Evolutionary conservation across 257 asterid genomes (phyloP), one percentile per base, ranked within the genome.

Genomic region (Nicotiana otophora): DNA sequence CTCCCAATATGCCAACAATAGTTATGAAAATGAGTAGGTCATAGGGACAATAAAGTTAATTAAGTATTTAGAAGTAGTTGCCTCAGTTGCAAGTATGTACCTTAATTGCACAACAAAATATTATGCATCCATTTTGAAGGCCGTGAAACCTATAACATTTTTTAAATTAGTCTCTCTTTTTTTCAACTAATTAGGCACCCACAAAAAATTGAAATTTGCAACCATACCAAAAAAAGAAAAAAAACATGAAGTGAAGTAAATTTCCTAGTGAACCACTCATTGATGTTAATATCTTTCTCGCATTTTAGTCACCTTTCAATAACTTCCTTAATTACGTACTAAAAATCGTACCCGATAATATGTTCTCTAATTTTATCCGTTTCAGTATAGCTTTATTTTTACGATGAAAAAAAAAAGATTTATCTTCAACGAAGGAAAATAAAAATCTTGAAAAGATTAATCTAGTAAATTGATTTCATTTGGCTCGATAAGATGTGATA

Each of bases 1-100:
- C 82, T 62, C 82, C 82, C 75, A 80, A 62, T 36, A 64, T 62
- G 82, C 28, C 75, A 39, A 60, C 75, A 75, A 75, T 75, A 64
- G 42, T 75, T 75, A 53, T 7, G 16, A 58, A 79, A 30, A 60
- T 79, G 34, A 14, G 42, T 60, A 58, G 82, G 33, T 78, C 82
- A 58, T 78, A 58, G 67, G 16, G 80, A 75, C 80, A 75, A 75
- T 14, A 26, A 4, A 26, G 42, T 51, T 26, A 10, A 75, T 75
- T 48, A 75, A 75, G 4, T 51, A 75, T 51, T 75, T 75, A 48
- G 5, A 75, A 26, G 63, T 51, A 75, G 63, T 51, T 11, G 70
- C 63, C 80, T 8, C 14, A 51, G 9, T 75, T 75, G 28, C 80
- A 26, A 75, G 46, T 75, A 51, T 75, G 80, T 51, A 75, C 63